These are phyloP conservation scores for Brachypodium distachyon DNA, from an alignment of 202 grass and related monocot species.

Conservation along the genomic window DNA sequence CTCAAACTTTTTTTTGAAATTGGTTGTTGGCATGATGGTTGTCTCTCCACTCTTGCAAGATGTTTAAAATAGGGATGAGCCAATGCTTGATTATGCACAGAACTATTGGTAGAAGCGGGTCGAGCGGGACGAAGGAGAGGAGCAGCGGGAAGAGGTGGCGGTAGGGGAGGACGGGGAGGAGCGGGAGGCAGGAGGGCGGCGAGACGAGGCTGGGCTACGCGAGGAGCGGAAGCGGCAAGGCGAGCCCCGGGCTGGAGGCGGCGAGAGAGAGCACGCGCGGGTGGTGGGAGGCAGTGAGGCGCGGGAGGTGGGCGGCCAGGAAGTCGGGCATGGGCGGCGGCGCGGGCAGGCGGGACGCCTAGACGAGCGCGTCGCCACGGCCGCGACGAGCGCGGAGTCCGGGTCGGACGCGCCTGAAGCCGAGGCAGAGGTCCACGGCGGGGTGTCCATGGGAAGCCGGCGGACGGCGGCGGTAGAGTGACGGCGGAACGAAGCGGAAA, in stretches of 20 bases:
- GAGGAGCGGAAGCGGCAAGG: constrained; percentile 41
- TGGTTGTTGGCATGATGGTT: constrained; percentile 81
- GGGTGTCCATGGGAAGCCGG: constrained; percentile 18
- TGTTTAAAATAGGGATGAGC: constrained; percentile 85
- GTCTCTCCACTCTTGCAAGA: constrained; percentile 72
- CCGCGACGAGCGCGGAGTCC: constrained; percentile 10
- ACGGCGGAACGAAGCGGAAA: constrained; percentile 15
- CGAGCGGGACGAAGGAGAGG: constrained; percentile 63
- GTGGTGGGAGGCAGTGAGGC: constrained; percentile 39
- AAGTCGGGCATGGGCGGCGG: constrained; percentile 20
- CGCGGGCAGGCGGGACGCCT: constrained; percentile 10
- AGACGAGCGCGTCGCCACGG: constrained; percentile 34
- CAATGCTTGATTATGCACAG: constrained; percentile 50
- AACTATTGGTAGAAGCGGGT: constrained; percentile 34
- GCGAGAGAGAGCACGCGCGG: constrained; percentile 40
- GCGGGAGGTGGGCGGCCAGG: constrained; percentile 30
- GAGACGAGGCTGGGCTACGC: constrained; percentile 32
- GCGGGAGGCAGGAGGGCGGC: constrained; percentile 41
- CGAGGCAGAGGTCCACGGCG: background rate
- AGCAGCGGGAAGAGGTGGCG: constrained; percentile 47
- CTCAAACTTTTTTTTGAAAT: constrained; percentile 94
- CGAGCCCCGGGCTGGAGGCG: constrained; percentile 27
- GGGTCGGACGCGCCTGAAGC: background rate
- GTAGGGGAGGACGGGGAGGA: constrained; percentile 41
- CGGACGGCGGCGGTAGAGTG: background rate